phyloP scores from a whole-genome alignment of 2,329 filamentous ascomycete species.

The Pestalotiopsis sp. region DNA sequence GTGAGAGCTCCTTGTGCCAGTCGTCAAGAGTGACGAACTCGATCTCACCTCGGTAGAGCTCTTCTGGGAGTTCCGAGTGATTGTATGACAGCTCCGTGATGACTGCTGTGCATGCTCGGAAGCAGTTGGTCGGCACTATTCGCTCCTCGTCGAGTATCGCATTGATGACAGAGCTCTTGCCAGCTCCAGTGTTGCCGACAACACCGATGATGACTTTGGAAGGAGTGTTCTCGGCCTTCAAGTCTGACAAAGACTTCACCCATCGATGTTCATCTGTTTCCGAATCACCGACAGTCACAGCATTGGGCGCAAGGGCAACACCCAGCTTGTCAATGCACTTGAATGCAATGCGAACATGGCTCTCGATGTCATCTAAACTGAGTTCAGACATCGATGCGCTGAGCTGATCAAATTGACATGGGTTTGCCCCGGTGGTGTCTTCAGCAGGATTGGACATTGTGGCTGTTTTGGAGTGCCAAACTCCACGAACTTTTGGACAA shows the following conservation, averaged over 20 bases:
- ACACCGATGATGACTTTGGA: conserved; percentile 53
- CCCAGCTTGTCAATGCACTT: background rate
- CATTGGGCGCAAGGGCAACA: background rate
- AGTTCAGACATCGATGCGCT: background rate
- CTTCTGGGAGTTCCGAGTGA: conserved; percentile 25
- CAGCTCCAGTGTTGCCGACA: conserved; percentile 24
- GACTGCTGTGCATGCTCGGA: conserved; percentile 31
- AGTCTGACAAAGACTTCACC: conserved; percentile 42
- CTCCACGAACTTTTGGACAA: background rate
- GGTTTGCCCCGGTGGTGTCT: background rate
- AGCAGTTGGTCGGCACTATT: conserved; percentile 43
- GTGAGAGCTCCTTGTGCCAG: conserved; percentile 26
- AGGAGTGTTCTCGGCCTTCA: conserved; percentile 40
- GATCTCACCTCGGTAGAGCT: conserved; percentile 30
- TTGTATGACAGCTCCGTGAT: conserved; percentile 32
- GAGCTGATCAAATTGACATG: background rate
- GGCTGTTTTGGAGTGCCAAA: background rate
- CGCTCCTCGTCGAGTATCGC: conserved; percentile 29
- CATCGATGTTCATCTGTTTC: conserved; percentile 27
- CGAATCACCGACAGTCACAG: background rate
- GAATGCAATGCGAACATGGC: background rate
- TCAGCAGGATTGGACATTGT: background rate
- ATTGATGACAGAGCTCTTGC: conserved; percentile 29
- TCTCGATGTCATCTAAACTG: background rate
- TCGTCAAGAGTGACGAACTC: conserved; percentile 30